phyloP scores from a whole-genome alignment of 495 filamentous ascomycete species.

The Penicillium herquei region DNA sequence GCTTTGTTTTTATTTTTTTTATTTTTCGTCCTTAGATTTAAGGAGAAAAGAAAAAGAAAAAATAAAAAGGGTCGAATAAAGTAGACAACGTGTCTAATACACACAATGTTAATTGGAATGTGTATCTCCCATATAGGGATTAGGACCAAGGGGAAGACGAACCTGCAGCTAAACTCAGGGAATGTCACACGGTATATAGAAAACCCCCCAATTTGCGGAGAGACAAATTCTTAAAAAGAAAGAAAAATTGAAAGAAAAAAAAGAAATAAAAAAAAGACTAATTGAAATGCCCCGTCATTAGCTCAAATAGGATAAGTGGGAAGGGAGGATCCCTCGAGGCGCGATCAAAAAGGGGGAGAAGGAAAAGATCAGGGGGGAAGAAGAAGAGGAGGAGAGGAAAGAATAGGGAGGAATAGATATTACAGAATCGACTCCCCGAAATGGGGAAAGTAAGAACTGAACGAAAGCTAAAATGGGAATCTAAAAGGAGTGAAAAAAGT shows the following conservation, averaged over 20 bases:
- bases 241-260: not conserved
- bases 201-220: constrained; percentile 16
- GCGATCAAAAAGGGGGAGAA: constrained; percentile 25
- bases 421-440: too few relatives aligned
- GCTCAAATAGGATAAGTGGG: constrained; percentile 28
- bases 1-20: too few relatives aligned
- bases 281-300: constrained; percentile 23
- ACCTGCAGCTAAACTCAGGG: constrained; percentile 22
- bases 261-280: constrained; percentile 17
- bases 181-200: constrained; percentile 34
- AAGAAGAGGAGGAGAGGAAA: constrained; percentile 6
- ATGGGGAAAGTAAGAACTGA: too few relatives aligned
- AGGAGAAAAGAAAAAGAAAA: constrained; percentile 4
- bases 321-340: not conserved
- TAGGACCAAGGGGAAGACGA: constrained; percentile 15
- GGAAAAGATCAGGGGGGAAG: constrained; percentile 5
- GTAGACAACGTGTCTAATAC: constrained; percentile 27
- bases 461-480: not conserved
- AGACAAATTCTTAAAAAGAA: not conserved
- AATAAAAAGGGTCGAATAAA: constrained; percentile 10
- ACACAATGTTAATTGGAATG: constrained; percentile 36
- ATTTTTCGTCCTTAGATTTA: not conserved
- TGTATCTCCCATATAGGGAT: constrained; percentile 17
- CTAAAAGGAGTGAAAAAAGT: not conserved
- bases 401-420: constrained; percentile 9